Evolutionary conservation across 768 basidiomycete genomes (phyloP), one percentile per base, ranked within the genome.

Genomic region (Panellus pusillus): DNA sequence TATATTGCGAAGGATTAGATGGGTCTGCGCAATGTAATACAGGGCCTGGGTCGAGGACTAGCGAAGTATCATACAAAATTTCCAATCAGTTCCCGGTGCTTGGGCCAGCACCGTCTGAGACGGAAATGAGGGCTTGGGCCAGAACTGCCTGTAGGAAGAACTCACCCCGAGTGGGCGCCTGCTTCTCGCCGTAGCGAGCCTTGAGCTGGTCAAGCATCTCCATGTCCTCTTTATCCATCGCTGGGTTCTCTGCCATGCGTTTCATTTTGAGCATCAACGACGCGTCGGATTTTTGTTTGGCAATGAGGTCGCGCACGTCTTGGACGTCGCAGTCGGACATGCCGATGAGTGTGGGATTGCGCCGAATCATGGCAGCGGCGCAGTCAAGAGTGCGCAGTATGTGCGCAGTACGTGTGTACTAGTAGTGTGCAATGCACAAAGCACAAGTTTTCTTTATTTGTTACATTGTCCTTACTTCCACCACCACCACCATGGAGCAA

Each of bases 301-400:
- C 71, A 4, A 82, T 73, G 63, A 85, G 68, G 44, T 85, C 81
- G 38, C 89, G 82, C 38, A 91, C 74, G 57, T 90, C 89, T 72
- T 91, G 86, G 27, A 93, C 85, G 66, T 92, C 91, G 18, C 76
- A 68, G 67, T 91, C 89, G 55, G 75, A 81, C 81, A 93, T 83
- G 27, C 79, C 80, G 58, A 93, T 87, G 50, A 87, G 76, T 1
- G 90, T 90, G 6, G 91, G 89, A 18, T 79, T 76, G 44, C 90
- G 78, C 45, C 91, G 83, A 65, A 93, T 88, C 91, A 93, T 84
- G 31, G 55, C 43, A 56, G 52, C 58, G 61, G 61, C 57, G 58
- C 57, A 59, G 47, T 50, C n/a, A n/a, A n/a, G n/a, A n/a, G n/a
- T n/a, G n/a, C n/a, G n/a, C n/a, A n/a, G n/a, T n/a, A n/a, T n/a